phyloP scores from a whole-genome alignment of 2,329 filamentous ascomycete genomes.

The Drechmeria coniospora region DNA sequence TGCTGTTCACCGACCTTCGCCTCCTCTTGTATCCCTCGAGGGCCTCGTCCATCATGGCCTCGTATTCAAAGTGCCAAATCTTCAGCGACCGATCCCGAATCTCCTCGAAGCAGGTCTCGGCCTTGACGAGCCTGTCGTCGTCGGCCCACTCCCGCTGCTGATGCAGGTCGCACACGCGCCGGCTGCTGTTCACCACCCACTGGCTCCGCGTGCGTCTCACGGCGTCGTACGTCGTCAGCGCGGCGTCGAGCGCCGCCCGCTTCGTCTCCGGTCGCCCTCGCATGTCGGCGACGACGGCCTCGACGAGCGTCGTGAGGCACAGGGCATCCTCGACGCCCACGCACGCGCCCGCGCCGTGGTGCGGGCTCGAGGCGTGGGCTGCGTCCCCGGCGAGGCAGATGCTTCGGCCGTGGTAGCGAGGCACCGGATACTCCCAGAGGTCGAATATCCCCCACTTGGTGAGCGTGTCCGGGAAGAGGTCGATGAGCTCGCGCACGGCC shows the following conservation, averaged over 20 bases:
- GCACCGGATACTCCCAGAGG: constrained; percentile 25
- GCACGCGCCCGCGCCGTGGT: constrained; percentile 42
- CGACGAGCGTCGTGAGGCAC: neutral
- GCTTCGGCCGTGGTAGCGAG: constrained; percentile 24
- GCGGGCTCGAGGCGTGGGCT: constrained; percentile 45
- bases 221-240: constrained; percentile 3
- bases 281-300: neutral
- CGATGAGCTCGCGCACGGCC: neutral
- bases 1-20: neutral
- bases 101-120: constrained; percentile 2
- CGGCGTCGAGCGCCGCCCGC: neutral
- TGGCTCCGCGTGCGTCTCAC: constrained; percentile 3
- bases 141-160: constrained; percentile 3
- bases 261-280: neutral
- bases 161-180: constrained; percentile 2
- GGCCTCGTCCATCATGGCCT: constrained; percentile 1
- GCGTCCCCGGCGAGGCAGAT: constrained; percentile 43
- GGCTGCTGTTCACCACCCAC: constrained; percentile 6
- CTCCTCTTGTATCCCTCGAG: constrained; percentile 1
- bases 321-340: constrained; percentile 20
- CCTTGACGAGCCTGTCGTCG: constrained; percentile 1
- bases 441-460: constrained; percentile 30
- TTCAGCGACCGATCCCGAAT: constrained; percentile 2
- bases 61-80: constrained; percentile 2
- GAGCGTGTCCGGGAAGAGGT: neutral